Evolutionary conservation across 768 basidiomycete genomes (phyloP), one percentile per base, ranked within the genome.

Genomic region (Dioszegia hungarica): DNA sequence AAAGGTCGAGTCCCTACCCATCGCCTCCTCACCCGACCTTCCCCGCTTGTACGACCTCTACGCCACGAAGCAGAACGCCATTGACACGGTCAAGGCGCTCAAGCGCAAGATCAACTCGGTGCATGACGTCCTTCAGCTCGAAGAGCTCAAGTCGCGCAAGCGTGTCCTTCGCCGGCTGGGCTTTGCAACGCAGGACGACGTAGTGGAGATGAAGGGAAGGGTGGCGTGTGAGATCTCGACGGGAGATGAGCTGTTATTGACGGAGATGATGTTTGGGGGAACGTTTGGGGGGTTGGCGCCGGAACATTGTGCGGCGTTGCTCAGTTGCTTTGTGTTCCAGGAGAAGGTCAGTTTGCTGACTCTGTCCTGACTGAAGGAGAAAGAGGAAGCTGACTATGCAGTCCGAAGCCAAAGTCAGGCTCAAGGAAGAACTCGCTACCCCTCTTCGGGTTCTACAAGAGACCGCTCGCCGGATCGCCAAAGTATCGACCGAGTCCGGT

Each of bases 151-250:
- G 77, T 86, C 85, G 65, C 82, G 95, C 56, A 98, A 98, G 77
- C 89, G 94, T 22, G 93, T 95, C 0, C 81, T 98, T 25, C 83
- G 95, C 33, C 83, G 95, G 31, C 79, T 99, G 5, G 93, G 87
- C 0, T 98, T 98, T 80, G 93, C 91, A 2, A 86, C 83, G 14
- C 74, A 85, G 10, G 83, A 86, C 0, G 94, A 98, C 75, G 95
- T 98, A 56, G 90, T 98, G 20, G 95, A 98, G 73, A 85, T 92
- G 82, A 99, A 99, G 79, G 95, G 95, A 0, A 82, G 95, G 36
- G 94, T 99, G 0, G 95, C 95, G 17, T 99, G 95, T 74, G 95
- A 99, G 78, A 98, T 99, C 77, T 91, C 89, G 72, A 86, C 92
- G 1, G 95, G 95, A 6, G 95, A 99, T 70, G 95, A 99, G 78